A percentile compares a stretch with the other conserved stretches of the same genome.
These are phyloP conservation scores for Exobasidium cylindrosporum DNA, from an alignment of 1,284 basidiomycete genomes.

Conservation along the genomic window DNA sequence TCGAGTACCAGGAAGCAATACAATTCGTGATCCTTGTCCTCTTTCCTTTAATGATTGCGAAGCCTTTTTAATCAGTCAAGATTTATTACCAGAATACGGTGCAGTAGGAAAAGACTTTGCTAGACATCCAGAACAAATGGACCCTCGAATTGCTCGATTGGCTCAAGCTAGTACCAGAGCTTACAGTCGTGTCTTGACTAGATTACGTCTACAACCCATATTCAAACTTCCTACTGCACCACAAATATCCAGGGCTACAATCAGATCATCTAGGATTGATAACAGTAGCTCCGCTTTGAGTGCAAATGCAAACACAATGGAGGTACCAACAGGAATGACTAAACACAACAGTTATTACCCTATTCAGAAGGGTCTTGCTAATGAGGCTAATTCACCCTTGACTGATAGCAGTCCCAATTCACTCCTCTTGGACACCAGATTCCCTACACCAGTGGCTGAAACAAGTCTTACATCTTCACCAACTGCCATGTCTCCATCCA, in stretches of 20 bases:
- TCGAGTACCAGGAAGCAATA: neutral
- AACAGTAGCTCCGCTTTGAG: neutral
- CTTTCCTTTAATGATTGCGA: slow-evolving; percentile 45
- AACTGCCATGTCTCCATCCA: slow-evolving; percentile 6
- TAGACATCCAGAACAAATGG: slow-evolving; percentile 37
- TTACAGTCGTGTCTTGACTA: slow-evolving; percentile 54
- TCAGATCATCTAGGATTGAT: neutral
- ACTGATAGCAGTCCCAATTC: neutral
- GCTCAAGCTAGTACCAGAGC: slow-evolving; percentile 54
- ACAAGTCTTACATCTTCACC: neutral
- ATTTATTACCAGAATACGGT: slow-evolving; percentile 38
- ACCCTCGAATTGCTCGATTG: slow-evolving; percentile 45
- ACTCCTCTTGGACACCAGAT: neutral
- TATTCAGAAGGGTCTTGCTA: neutral
- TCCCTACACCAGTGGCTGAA: neutral
- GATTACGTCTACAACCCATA: slow-evolving; percentile 51
- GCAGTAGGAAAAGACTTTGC: slow-evolving; percentile 38
- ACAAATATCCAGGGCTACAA: neutral
- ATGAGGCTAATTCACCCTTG: neutral
- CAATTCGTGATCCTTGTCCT: slow-evolving; percentile 34
- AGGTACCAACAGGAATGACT: neutral
- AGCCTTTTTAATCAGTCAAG: slow-evolving; percentile 45
- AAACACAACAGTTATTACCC: slow-evolving; percentile 6
- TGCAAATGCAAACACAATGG: neutral
- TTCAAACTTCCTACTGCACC: slow-evolving; percentile 16